These are phyloP conservation scores for Cardamine resedifolia DNA, from an alignment of 345 rosid species.

Conservation along the genomic window DNA sequence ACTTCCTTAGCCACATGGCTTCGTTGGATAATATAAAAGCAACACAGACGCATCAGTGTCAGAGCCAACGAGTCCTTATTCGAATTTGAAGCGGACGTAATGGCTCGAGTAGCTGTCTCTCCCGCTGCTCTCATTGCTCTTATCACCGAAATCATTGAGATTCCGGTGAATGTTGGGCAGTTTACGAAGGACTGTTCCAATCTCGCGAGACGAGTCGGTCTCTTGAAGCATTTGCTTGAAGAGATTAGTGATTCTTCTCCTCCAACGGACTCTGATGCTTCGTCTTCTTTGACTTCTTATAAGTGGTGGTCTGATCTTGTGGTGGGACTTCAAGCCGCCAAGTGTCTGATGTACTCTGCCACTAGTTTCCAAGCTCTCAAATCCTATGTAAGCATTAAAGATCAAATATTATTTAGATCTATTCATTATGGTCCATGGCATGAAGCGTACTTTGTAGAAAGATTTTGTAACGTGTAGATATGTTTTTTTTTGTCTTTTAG, in stretches of 20 bases:
- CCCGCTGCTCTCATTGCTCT: conserved; percentile 26
- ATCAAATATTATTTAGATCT: too few relatives aligned
- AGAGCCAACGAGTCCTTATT: conserved; percentile 5
- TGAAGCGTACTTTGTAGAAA: too few relatives aligned
- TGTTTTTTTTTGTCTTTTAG: too few relatives aligned
- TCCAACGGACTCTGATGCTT: conserved; percentile 24
- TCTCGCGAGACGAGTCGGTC: conserved; percentile 73
- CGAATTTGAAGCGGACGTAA: not conserved
- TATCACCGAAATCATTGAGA: conserved; percentile 31
- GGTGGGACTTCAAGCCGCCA: conserved; percentile 56
- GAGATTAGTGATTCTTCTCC: conserved; percentile 56
- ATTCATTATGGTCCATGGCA: too few relatives aligned
- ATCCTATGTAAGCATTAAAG: conserved; percentile 61
- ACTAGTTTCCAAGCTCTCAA: conserved; percentile 40
- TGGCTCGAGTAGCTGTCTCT: conserved; percentile 30
- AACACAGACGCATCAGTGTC: conserved; percentile 12
- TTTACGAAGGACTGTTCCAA: conserved; percentile 77
- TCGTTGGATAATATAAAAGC: conserved; percentile 27
- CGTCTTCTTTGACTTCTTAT: conserved; percentile 13
- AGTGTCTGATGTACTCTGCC: conserved; percentile 53
- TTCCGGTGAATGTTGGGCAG: conserved; percentile 17
- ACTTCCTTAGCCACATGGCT: conserved; percentile 20
- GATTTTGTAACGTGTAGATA: too few relatives aligned
- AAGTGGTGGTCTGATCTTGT: conserved; percentile 72
- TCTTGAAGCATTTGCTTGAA: conserved; percentile 75